Percentiles rank a stretch among this genome's conserved stretches.
Evolutionary conservation across 257 asterid genomes (phyloP).

Genomic region (Mitragyna speciosa): DNA sequence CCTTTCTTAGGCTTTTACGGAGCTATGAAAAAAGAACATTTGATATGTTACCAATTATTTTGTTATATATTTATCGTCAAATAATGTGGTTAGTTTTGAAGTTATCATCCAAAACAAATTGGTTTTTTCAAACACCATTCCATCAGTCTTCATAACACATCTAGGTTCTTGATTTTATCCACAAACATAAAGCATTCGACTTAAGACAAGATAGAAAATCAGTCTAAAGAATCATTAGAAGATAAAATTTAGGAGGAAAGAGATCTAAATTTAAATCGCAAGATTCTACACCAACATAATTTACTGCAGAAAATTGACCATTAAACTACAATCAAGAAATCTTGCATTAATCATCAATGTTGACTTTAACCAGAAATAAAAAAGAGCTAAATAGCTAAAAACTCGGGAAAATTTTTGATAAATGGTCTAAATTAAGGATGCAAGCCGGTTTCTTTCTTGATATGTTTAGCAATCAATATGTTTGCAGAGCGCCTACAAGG

Average conservation of each 20-base stretch:
- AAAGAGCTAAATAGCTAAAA: too few relatives aligned
- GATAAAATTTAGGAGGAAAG: neutral
- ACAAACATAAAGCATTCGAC: too few relatives aligned
- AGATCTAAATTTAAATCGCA: neutral
- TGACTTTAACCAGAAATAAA: too few relatives aligned
- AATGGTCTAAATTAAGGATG: too few relatives aligned
- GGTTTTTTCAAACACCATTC: neutral
- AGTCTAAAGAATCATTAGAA: neutral
- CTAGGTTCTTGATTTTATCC: too few relatives aligned
- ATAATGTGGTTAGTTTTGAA: neutral
- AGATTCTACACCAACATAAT: neutral
- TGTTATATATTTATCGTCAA: neutral
- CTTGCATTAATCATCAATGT: too few relatives aligned
- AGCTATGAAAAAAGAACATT: neutral
- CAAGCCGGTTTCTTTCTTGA: too few relatives aligned
- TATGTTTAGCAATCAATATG: too few relatives aligned
- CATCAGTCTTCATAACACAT: neutral
- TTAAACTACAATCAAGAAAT: too few relatives aligned
- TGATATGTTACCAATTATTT: neutral
- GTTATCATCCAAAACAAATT: neutral
- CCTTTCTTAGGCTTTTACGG: neutral
- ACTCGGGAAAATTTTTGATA: too few relatives aligned
- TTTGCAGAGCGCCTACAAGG: too few relatives aligned
- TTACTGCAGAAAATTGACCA: too few relatives aligned
- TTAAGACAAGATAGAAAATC: neutral